Percentiles rank a stretch among this genome's conserved stretches.
Conservation (phyloP, 2,329 filamentous ascomycete genomes). For the Hypoxylon rubiginosum region DNA sequence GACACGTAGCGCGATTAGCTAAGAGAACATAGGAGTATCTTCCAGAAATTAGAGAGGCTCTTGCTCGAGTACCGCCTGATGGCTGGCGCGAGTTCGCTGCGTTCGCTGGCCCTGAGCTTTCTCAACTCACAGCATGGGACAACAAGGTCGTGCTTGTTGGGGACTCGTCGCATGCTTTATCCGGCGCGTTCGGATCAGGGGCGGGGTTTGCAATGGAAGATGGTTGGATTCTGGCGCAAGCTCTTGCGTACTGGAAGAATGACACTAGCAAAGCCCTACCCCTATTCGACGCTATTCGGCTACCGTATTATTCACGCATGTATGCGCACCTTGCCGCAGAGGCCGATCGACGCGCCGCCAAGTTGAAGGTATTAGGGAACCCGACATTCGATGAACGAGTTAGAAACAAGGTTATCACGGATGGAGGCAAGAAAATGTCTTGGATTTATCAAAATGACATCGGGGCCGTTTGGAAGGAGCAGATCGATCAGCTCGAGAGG, state of each 20-base stretch:
- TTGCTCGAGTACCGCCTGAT: conserved; percentile 54
- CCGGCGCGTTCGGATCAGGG: conserved; percentile 59
- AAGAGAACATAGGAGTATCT: conserved; percentile 55
- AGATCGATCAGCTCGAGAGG: conserved; percentile 21
- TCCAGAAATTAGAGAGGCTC: conserved; percentile 56
- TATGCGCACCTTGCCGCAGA: conserved; percentile 44
- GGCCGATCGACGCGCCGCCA: conserved; percentile 30
- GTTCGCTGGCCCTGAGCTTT: conserved; percentile 61
- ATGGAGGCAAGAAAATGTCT: conserved; percentile 45
- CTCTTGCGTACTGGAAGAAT: conserved; percentile 45
- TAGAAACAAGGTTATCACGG: conserved; percentile 44
- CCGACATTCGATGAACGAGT: conserved; percentile 45
- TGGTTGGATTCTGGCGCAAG: conserved; percentile 49
- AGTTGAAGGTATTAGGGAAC: conserved; percentile 34
- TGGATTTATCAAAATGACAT: conserved; percentile 49
- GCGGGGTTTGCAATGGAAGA: conserved; percentile 57
- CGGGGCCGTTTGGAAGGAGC: conserved; percentile 41
- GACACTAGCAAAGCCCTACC: conserved; percentile 44
- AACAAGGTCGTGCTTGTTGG: conserved; percentile 64
- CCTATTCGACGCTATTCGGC: conserved; percentile 48
- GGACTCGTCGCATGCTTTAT: conserved; percentile 68
- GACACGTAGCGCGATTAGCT: conserved; percentile 19
- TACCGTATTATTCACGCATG: conserved; percentile 51
- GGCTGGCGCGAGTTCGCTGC: conserved; percentile 63
- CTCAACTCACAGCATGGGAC: conserved; percentile 56